Base-by-base conservation (phyloP, 2,329 filamentous ascomycete species). In the Ophiostoma quercus region DNA sequence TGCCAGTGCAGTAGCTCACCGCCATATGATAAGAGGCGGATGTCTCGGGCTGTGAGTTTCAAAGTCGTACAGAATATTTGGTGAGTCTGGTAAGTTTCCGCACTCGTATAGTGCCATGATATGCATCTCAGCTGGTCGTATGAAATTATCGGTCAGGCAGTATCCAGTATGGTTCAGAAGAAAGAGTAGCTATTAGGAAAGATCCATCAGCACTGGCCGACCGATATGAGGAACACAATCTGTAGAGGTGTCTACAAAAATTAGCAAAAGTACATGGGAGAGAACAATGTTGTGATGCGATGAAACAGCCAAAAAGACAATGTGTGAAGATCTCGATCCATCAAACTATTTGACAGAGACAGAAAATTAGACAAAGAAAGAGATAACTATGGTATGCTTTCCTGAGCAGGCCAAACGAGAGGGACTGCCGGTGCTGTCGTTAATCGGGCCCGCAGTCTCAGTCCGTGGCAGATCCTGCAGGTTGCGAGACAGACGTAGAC, bases 401-500 rank as follows among this genome's bases (percentile, higher is more conserved):
- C 9, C 25, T 3, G 8, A 34, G 29, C 67, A 32, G 32, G 54
- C 32, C 25, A 62, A 41, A 14, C 37, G 57, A 63, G 16, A 39
- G 57, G 39, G 32, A 19, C 22, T 62, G 54, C 14, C 34, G 51
- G 57, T 22, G 22, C 9, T 41, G 19, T 68, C 67, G 67, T 69
- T 12, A 22, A 71, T 67, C 65, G 57, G 70, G 65, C 65, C 29
- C 9, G 65, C 65, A 67, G 67, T 66, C 60, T 67, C 54, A 60
- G 54, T 43, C 67, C 67, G 37, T 65, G 60, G 39, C 68, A 67
- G 67, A 71, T 71, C 70, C 68, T 68, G 70, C 70, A 71, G 67
- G 67, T 47, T 2, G 16, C 47, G 22, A 34, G 51, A 69, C 66
- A 68, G 32, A 14, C 43, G 2, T 2, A 57, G 14, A 63, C 14